These are phyloP conservation scores for Puya raimondii DNA, from an alignment of 176 grass and related monocot species.

Conservation along the genomic window DNA sequence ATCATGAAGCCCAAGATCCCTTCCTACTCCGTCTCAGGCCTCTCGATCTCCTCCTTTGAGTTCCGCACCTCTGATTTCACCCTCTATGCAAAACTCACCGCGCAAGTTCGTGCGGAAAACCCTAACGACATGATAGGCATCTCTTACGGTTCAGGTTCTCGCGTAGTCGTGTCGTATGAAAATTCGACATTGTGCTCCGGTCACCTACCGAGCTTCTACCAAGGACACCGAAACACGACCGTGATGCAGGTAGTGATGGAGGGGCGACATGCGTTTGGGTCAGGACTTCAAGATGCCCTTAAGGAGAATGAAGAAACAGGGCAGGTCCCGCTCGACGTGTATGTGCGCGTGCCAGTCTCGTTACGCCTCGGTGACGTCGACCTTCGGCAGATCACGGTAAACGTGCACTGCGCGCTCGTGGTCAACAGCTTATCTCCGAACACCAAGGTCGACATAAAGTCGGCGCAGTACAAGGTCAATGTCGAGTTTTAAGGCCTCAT, in stretches of 20 bases:
- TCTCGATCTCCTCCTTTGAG: constrained; percentile 57
- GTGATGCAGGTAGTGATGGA: constrained; percentile 64
- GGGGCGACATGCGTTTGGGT: constrained; percentile 31
- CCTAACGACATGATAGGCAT: constrained; percentile 79
- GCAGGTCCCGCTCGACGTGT: constrained; percentile 54
- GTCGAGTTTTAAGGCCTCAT: constrained; percentile 31
- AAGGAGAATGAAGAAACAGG: constrained; percentile 53
- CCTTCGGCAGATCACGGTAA: constrained; percentile 33
- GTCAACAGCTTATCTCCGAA: constrained; percentile 65
- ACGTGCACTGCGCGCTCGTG: constrained; percentile 57
- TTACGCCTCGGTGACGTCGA: constrained; percentile 17
- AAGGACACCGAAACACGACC: constrained; percentile 63
- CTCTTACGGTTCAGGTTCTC: constrained; percentile 39
- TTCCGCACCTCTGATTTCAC: constrained; percentile 44
- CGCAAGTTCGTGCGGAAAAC: constrained; percentile 57
- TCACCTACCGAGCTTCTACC: constrained; percentile 49
- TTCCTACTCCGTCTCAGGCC: constrained; percentile 60
- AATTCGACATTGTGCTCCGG: constrained; percentile 53
- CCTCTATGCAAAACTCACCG: constrained; percentile 49
- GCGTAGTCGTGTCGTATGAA: constrained; percentile 47
- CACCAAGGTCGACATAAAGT: constrained; percentile 58
- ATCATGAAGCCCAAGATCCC: constrained; percentile 51
- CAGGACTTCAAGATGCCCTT: constrained; percentile 42
- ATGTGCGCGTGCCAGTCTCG: constrained; percentile 47
- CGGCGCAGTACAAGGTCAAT: constrained; percentile 44